These are phyloP conservation scores for Lathyrus sativus DNA, from an alignment of 306 rosid genomes.

Conservation along the genomic window DNA sequence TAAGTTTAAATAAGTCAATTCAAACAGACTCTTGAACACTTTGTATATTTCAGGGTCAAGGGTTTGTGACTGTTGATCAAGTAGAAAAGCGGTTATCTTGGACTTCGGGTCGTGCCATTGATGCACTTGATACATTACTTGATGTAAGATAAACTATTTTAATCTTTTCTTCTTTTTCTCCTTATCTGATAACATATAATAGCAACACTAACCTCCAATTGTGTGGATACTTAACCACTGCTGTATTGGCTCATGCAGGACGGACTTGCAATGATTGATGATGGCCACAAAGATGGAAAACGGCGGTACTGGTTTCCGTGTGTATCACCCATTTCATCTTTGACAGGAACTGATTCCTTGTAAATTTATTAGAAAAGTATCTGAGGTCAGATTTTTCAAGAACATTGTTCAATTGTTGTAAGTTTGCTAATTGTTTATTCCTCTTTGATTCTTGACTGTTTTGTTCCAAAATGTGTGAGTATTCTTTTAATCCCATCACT, in stretches of 20 bases:
- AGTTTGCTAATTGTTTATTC: constrained; percentile 10
- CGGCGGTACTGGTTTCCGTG: constrained; percentile 95
- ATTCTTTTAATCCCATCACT: background rate
- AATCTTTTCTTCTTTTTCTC: background rate
- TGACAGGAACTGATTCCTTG: constrained; percentile 52
- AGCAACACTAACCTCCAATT: constrained; percentile 20
- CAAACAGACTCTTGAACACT: background rate
- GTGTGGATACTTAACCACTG: constrained; percentile 19
- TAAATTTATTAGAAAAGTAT: constrained; percentile 19
- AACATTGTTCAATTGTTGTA: constrained; percentile 15
- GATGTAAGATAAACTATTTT: constrained; percentile 55
- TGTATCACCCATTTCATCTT: constrained; percentile 72
- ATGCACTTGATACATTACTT: constrained; percentile 85
- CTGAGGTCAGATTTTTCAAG: constrained; percentile 32
- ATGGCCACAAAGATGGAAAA: constrained; percentile 87
- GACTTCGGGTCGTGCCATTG: constrained; percentile 86
- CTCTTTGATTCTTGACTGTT: constrained; percentile 10
- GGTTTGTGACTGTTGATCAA: constrained; percentile 80
- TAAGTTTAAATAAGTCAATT: too few relatives aligned
- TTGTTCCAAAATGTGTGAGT: constrained; percentile 24
- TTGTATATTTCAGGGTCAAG: constrained; percentile 66
- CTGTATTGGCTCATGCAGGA: constrained; percentile 57
- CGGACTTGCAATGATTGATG: constrained; percentile 98
- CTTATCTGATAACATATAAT: background rate
- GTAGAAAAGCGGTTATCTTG: constrained; percentile 83